Evolutionary conservation across 2,329 filamentous ascomycete genomes (phyloP), one percentile per base, ranked within the genome.

Genomic region (Monosporascus sp.): DNA sequence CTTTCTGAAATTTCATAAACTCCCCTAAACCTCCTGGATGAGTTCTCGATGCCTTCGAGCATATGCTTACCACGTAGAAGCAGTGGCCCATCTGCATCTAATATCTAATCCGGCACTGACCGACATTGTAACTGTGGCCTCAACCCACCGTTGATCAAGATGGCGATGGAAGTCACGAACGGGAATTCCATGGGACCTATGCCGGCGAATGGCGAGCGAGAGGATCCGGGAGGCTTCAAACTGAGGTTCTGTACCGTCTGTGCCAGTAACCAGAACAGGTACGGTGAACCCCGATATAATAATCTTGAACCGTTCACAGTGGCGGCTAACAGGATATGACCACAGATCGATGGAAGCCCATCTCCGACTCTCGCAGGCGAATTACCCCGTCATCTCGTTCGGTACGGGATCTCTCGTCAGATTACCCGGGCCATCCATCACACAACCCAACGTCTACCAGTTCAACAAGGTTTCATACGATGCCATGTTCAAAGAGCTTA

Each of bases 221-320:
- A 80, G 44, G 77, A 78, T 19, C 72, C 77, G 26, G 76, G 75
- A n/a, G 82, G 79, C 50, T 96, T 86, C 79, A 96, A 94, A 73
- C 81, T 99, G 57, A 95, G 89, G 68, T 97, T 97, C 73, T 97
- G 92, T 77, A 97, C 94, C 3, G 93, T 99, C n/a, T 99, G 94
- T 73, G 94, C 94, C 7, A 96, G 91, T 66, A 99, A 99, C 66
- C 91, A 99, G 72, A 99, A 99, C 68, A 86, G 94, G 84, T 96
- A 78, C 58, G 79, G 65, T 14, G 5, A 37, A 48, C 20, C 52
- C 38, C 31, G 37, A 20, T 37, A 41, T 19, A 19, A 5, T 35
- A 35, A 35, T 35, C 31, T 11, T 2, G 5, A 5, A 14, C 31
- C 31, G 14, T 14, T 35, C 31, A 35, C 27, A 11, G 9, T 31